A percentile compares a stretch with the other conserved stretches of the same genome.
Evolutionary conservation across 495 filamentous ascomycete species (phyloP).

Genomic region (Astrothelium macrocarpum): DNA sequence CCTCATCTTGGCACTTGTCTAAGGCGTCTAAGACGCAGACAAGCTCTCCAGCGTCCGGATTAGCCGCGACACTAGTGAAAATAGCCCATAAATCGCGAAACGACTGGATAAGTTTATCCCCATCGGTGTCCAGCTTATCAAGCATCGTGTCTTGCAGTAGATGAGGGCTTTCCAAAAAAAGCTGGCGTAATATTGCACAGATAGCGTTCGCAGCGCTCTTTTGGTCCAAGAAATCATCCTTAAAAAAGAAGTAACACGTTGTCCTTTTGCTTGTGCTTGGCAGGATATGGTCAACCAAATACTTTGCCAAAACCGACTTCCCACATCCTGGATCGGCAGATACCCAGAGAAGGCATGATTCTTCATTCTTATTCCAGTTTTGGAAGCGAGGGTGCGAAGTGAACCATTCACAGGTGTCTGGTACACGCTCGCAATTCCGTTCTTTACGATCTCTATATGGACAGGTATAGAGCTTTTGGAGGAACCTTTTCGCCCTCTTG

Average conservation of each 20-base stretch:
- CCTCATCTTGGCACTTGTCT: conserved; percentile 28
- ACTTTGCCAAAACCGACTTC: conserved; percentile 43
- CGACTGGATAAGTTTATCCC: conserved; percentile 22
- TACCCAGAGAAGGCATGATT: conserved; percentile 35
- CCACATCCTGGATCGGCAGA: conserved; percentile 48
- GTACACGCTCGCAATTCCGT: conserved; percentile 18
- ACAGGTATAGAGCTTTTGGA: not conserved
- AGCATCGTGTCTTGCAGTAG: conserved; percentile 29
- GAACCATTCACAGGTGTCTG: conserved; percentile 39
- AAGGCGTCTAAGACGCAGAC: conserved; percentile 44
- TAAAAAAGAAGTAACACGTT: conserved; percentile 51
- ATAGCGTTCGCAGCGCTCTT: conserved; percentile 34
- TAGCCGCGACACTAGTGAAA: conserved; percentile 25
- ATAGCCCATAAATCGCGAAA: conserved; percentile 38
- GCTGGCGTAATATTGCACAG: conserved; percentile 40
- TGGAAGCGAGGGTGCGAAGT: conserved; percentile 27
- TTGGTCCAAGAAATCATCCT: conserved; percentile 41
- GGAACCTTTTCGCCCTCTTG: not conserved
- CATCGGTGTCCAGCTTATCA: conserved; percentile 19
- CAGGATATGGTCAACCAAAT: conserved; percentile 34
- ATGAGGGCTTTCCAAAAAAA: conserved; percentile 30
- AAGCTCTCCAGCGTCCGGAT: conserved; percentile 36
- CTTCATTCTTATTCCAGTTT: conserved; percentile 26
- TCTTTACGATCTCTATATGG: conserved; percentile 34
- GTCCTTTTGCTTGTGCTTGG: conserved; percentile 15